Evolutionary conservation across 495 filamentous ascomycete species (phyloP).

Genomic region (Staphylotrichum longicolle): DNA sequence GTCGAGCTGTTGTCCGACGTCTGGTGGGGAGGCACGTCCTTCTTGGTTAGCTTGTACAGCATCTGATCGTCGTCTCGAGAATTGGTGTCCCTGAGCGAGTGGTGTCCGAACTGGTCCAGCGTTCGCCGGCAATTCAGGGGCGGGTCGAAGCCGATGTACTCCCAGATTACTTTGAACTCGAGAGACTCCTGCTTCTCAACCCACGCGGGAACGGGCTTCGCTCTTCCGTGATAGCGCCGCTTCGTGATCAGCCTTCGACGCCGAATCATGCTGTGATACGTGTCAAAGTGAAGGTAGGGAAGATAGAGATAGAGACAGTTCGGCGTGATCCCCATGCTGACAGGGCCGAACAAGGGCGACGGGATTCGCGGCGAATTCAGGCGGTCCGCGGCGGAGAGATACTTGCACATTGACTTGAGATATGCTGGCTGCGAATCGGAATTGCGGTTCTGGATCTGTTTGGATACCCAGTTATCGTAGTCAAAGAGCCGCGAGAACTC

Average conservation of each 20-base stretch:
- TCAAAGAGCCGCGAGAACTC: conserved; percentile 48
- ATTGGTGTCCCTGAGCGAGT: conserved; percentile 58
- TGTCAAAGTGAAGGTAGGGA: conserved; percentile 65
- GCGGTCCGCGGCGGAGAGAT: conserved; percentile 45
- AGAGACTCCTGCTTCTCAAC: conserved; percentile 53
- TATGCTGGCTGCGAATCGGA: conserved; percentile 48
- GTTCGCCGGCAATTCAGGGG: conserved; percentile 64
- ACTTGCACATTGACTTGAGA: conserved; percentile 45
- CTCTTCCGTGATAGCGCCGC: conserved; percentile 55
- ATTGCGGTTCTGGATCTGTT: conserved; percentile 46
- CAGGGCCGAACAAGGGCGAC: conserved; percentile 24
- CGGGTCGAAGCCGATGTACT: conserved; percentile 61
- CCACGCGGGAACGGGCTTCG: conserved; percentile 54
- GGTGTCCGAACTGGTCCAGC: conserved; percentile 66
- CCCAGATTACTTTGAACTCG: conserved; percentile 62
- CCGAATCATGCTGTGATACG: conserved; percentile 57
- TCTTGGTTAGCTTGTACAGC: conserved; percentile 65
- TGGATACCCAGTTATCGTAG: conserved; percentile 49
- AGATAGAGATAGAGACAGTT: conserved; percentile 47
- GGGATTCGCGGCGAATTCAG: conserved; percentile 31
- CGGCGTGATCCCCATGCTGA: conserved; percentile 41
- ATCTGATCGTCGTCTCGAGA: conserved; percentile 68
- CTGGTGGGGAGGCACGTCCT: conserved; percentile 17
- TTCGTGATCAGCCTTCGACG: conserved; percentile 58
- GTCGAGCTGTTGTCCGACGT: not conserved